phyloP scores from a whole-genome alignment of 306 rosid genomes.

The Lablab purpureus region DNA sequence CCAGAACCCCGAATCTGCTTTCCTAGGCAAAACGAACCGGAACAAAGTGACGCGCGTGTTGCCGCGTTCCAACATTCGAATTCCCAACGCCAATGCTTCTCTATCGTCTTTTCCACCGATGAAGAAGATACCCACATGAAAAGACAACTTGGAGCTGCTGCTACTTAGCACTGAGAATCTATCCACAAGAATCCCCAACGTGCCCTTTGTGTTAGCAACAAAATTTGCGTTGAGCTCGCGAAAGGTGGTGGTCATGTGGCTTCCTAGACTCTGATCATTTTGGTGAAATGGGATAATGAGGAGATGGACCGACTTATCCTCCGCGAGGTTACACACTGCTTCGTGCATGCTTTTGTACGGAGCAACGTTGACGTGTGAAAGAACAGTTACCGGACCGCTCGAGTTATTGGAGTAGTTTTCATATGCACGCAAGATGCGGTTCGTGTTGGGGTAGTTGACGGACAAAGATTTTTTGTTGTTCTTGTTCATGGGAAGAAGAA shows the following conservation, averaged over 20 bases:
- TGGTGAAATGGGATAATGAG: slow-evolving; percentile 59
- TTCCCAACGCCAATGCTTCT: slow-evolving; percentile 58
- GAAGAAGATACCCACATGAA: slow-evolving; percentile 47
- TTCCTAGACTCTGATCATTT: not conserved
- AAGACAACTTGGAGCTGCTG: not conserved
- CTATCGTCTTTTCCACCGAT: slow-evolving; percentile 65
- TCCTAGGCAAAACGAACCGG: slow-evolving; percentile 1
- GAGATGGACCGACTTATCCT: slow-evolving; percentile 43
- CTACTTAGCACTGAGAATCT: not conserved
- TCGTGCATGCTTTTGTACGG: slow-evolving; percentile 63
- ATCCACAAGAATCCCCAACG: slow-evolving; percentile 69
- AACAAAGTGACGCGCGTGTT: slow-evolving; percentile 40
- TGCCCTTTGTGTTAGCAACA: slow-evolving; percentile 43
- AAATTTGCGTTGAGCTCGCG: slow-evolving; percentile 49
- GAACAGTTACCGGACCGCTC: slow-evolving; percentile 45
- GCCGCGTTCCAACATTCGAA: slow-evolving; percentile 48
- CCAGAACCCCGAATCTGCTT: not conserved
- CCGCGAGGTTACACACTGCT: slow-evolving; percentile 42
- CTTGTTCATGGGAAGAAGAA: slow-evolving; percentile 50
- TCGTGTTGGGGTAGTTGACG: slow-evolving; percentile 34
- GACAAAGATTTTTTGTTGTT: slow-evolving; percentile 2
- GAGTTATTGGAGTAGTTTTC: slow-evolving; percentile 56
- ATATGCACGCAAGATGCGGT: slow-evolving; percentile 58
- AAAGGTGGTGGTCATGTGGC: not conserved
- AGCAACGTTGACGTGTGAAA: slow-evolving; percentile 48